These are phyloP conservation scores for Amborella trichopoda DNA, from an alignment of 164 flowering plant genomes.

Conservation along the genomic window DNA sequence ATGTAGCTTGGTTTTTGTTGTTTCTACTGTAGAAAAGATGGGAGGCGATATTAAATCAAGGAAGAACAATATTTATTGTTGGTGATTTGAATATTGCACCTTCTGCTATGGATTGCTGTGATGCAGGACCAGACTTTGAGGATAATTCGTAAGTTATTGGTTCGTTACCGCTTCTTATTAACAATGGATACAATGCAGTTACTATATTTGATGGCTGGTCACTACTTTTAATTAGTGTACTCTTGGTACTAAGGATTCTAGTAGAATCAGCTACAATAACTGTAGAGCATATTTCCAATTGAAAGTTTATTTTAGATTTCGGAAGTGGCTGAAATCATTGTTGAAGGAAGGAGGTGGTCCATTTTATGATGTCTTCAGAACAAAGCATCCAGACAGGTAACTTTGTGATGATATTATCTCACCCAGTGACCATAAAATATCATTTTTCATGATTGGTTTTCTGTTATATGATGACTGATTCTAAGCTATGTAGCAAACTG, in stretches of 20 bases:
- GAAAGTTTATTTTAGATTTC: conserved; percentile 85
- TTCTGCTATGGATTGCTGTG: conserved; percentile 71
- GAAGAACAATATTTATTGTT: conserved; percentile 71
- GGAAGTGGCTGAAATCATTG: conserved; percentile 86
- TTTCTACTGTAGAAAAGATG: conserved; percentile 79
- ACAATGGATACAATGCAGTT: too few species aligned
- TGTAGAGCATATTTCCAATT: too few species aligned
- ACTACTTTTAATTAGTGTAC: too few species aligned
- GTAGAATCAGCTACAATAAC: too few species aligned
- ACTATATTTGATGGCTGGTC: too few species aligned
- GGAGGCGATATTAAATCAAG: conserved; percentile 53
- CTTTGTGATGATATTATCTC: neutral
- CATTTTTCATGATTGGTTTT: too few species aligned
- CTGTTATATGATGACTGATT: too few species aligned
- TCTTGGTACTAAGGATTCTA: too few species aligned
- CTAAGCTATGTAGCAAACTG: too few species aligned
- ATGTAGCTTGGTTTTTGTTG: too few species aligned
- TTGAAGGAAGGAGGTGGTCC: conserved; percentile 59
- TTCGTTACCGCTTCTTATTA: too few species aligned
- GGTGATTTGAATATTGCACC: conserved; percentile 99
- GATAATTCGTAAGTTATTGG: conserved; percentile 61
- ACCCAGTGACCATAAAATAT: too few species aligned
- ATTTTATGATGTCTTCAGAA: conserved; percentile 72
- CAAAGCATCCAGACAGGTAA: conserved; percentile 86
- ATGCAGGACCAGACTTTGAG: conserved; percentile 90